A percentile compares a stretch with the other conserved stretches of the same genome.
Conservation (phyloP, 2,329 filamentous ascomycete genomes). For the Cadophora gregata region DNA sequence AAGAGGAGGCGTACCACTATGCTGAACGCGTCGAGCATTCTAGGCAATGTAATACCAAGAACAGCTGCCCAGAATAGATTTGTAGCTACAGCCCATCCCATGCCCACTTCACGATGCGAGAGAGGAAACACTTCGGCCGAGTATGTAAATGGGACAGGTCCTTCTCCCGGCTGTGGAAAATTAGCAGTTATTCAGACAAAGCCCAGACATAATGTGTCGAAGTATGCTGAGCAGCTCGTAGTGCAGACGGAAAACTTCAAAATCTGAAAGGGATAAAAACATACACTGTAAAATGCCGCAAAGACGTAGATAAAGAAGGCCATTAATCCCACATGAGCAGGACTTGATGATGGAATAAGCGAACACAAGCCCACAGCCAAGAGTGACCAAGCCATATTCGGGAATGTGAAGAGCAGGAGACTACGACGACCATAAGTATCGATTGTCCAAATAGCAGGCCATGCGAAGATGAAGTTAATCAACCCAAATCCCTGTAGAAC, state of each 20-base stretch:
- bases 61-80: slow-evolving; percentile 65
- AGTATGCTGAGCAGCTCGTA: no score
- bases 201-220: background rate
- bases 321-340: slow-evolving; percentile 57
- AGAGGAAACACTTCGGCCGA: slow-evolving; percentile 69
- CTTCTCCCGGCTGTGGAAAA: slow-evolving; percentile 57
- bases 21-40: slow-evolving; percentile 37
- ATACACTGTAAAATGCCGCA: slow-evolving; percentile 60
- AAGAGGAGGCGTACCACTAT: slow-evolving; percentile 35
- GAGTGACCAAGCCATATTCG: slow-evolving; percentile 70
- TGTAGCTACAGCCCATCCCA: slow-evolving; percentile 67
- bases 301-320: slow-evolving; percentile 70
- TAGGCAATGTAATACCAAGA: slow-evolving; percentile 57
- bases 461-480: slow-evolving; percentile 67
- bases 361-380: slow-evolving; percentile 67
- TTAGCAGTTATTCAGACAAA: background rate
- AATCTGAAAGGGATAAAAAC: background rate
- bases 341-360: slow-evolving; percentile 49
- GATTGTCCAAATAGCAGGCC: slow-evolving; percentile 64
- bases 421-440: slow-evolving; percentile 70
- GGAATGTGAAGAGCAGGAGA: slow-evolving; percentile 65
- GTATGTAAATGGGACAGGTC: slow-evolving; percentile 66
- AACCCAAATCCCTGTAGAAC: slow-evolving; percentile 65
- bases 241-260: background rate
- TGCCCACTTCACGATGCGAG: slow-evolving; percentile 67